phyloP scores from a whole-genome alignment of 176 grass and related monocot species.

The Carex cristatella region DNA sequence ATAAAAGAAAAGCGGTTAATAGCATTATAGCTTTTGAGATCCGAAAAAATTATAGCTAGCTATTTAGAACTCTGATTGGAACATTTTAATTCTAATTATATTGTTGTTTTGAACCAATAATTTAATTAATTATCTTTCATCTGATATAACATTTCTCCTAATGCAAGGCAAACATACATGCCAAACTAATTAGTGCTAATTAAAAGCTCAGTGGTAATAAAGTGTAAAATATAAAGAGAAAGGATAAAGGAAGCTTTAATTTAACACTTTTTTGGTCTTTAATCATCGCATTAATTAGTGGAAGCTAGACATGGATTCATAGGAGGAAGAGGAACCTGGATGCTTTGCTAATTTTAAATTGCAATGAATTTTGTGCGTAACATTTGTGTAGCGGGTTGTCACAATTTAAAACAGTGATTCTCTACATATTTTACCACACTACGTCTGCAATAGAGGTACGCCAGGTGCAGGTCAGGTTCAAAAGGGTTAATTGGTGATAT shows the following conservation, averaged over 20 bases:
- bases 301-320: constrained; percentile 6
- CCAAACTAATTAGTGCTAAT: not conserved
- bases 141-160: not conserved
- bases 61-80: too few relatives aligned
- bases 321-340: not conserved
- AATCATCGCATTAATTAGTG: constrained; percentile 16
- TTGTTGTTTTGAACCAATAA: not conserved
- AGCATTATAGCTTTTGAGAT: too few relatives aligned
- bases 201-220: constrained; percentile 22
- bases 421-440: not conserved
- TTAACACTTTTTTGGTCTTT: constrained; percentile 9
- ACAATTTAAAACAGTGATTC: not conserved
- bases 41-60: too few relatives aligned
- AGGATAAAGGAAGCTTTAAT: constrained; percentile 14
- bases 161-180: not conserved
- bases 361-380: not conserved
- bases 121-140: not conserved
- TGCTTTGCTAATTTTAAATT: not conserved
- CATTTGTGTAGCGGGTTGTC: not conserved
- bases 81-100: not conserved
- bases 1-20: too few relatives aligned
- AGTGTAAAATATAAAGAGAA: constrained; percentile 17
- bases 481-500: not conserved
- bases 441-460: not conserved
- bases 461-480: not conserved